Base-by-base conservation (phyloP, 441 rosid genomes). In the Sinapis alba region DNA sequence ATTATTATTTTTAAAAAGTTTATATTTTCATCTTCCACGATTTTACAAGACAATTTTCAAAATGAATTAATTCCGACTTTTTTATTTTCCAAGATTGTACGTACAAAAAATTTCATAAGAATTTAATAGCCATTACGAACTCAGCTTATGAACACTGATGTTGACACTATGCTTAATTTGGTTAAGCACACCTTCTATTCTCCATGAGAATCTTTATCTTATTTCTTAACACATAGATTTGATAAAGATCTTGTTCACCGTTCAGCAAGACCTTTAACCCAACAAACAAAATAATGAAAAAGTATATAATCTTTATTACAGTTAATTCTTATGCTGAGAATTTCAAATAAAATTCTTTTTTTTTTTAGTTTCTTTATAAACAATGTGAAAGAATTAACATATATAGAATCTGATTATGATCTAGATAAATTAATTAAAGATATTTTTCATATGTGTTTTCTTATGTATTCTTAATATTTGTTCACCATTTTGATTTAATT, bases 381-480 rank as follows among this genome's bases (percentile, higher is more conserved):
- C 15, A 41, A 13, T 15, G 6, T 4, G 57, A 51, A 51, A 19
- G 12, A 51, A 51, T 1, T 51, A 19, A 51, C 23, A 18, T 3
- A 51, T 12, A 28, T 41, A 72, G 19, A 67, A 78, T 78, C 77
- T 20, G 57, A 9, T 18, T 51, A 51, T 51, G 57, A 51, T 51
- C 57, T 51, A 8, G 57, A 9, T 50, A 8, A 50, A 50, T 51
- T 51, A 51, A 51, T 51, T 51, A 51, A 51, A 51, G 57, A 51
- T 47, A 32, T 15, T 47, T 51, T 51, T 51, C 13, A 16, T 24
- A 3, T 51, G 24, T 19, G 6, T 19, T 51, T 19, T 51, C 24
- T 18, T 15, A 45, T 6, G 20, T 45, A 15, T 45, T 45, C 53
- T 6, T 51, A 8, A 9, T 51, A 51, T 7, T 51, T 18, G 56